These are phyloP conservation scores for Iris pallida DNA, from an alignment of 116 monocot species.

Conservation along the genomic window DNA sequence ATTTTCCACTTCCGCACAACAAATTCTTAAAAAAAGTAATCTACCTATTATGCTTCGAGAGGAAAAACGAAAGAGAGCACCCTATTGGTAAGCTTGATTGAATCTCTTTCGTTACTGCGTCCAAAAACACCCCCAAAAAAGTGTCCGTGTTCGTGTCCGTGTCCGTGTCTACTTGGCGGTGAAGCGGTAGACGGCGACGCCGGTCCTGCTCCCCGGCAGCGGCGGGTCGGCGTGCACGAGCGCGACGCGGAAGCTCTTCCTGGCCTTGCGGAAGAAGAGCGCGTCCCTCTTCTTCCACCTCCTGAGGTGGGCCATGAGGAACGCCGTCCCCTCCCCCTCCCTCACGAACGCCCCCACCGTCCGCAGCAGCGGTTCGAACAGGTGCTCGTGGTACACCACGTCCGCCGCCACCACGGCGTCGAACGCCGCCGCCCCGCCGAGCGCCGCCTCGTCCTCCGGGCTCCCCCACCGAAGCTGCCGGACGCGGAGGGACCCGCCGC, in stretches of 20 bases:
- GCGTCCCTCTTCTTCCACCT: constrained; percentile 90
- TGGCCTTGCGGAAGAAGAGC: constrained; percentile 65
- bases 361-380: constrained; percentile 63
- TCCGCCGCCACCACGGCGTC: constrained; percentile 72
- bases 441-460: constrained; percentile 17
- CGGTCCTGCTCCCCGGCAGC: constrained; percentile 33
- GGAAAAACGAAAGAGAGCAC: too few relatives aligned
- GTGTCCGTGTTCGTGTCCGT: neutral
- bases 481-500: constrained; percentile 50
- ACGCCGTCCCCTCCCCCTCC: constrained; percentile 24
- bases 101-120: too few relatives aligned
- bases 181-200: constrained; percentile 59
- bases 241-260: constrained; percentile 57
- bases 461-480: constrained; percentile 61
- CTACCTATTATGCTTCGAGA: too few relatives aligned
- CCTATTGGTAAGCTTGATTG: too few relatives aligned
- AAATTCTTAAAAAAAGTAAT: too few relatives aligned
- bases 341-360: constrained; percentile 55
- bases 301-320: constrained; percentile 88
- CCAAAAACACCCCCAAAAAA: too few relatives aligned
- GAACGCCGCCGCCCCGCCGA: constrained; percentile 13
- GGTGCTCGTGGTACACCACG: constrained; percentile 75
- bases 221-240: constrained; percentile 58
- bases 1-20: too few relatives aligned
- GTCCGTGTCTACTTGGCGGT: constrained; percentile 24